Evolutionary conservation across 805 yeast species (phyloP).

Genomic region (Wickerhamiella occidentalis): DNA sequence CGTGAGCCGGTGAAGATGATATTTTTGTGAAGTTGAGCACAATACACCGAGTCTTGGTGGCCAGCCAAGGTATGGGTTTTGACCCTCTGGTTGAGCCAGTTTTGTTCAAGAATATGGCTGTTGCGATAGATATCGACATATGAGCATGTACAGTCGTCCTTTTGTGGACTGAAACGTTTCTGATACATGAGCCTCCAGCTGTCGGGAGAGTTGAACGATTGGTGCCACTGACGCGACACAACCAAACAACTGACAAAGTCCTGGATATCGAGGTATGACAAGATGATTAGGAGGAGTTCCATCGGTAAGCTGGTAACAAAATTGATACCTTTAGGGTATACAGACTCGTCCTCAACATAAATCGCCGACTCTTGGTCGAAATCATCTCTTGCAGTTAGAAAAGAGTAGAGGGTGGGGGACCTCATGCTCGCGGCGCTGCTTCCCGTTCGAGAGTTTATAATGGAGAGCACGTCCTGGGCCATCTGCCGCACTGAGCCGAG

Average conservation of each 20-base stretch:
- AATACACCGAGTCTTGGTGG: slow-evolving; percentile 73
- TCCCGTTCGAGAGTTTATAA: not conserved
- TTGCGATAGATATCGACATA: slow-evolving; percentile 17
- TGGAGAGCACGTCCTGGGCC: not conserved
- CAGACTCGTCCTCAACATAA: not conserved
- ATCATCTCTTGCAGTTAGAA: not conserved
- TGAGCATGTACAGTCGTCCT: not conserved
- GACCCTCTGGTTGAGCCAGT: slow-evolving; percentile 12
- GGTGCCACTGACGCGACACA: slow-evolving; percentile 21
- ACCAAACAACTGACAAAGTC: slow-evolving; percentile 16
- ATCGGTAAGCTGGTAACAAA: slow-evolving; percentile 16
- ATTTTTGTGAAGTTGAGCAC: slow-evolving; percentile 51
- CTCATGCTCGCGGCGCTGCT: not conserved
- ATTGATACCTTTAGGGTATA: slow-evolving; percentile 10
- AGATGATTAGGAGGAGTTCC: slow-evolving; percentile 17
- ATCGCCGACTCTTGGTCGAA: slow-evolving; percentile 9
- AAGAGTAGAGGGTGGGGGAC: slow-evolving; percentile 4
- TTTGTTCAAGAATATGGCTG: slow-evolving; percentile 9
- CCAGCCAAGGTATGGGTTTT: slow-evolving; percentile 33
- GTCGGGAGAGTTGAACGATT: slow-evolving; percentile 12
- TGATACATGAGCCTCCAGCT: slow-evolving; percentile 21
- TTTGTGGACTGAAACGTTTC: slow-evolving; percentile 16
- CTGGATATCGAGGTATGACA: slow-evolving; percentile 16
- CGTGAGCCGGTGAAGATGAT: slow-evolving; percentile 69
- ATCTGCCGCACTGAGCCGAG: not conserved